Percentiles rank a stretch among this genome's conserved stretches.
Conservation (phyloP, 306 rosid species). For the Oxytropis ochrocephala region DNA sequence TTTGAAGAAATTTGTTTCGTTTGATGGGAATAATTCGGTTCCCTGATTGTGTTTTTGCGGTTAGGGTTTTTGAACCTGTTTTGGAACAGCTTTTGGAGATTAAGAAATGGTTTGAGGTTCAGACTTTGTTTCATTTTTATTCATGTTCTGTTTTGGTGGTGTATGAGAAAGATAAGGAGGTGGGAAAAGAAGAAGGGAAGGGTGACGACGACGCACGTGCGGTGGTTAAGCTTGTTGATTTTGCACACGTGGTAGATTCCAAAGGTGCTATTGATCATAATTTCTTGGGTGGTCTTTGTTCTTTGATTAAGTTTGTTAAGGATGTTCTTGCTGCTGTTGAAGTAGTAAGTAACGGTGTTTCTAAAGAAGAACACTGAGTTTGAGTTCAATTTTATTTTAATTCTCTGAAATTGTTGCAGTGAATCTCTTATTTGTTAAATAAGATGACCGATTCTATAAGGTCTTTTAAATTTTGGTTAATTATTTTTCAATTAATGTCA, state of each 20-base stretch:
- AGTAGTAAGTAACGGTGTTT: neutral
- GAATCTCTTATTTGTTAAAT: neutral
- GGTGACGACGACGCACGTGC: slow-evolving; percentile 4
- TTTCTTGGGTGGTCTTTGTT: slow-evolving; percentile 89
- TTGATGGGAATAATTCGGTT: slow-evolving; percentile 21
- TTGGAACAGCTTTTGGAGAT: slow-evolving; percentile 55
- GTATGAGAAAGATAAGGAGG: slow-evolving; percentile 34
- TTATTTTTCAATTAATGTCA: neutral
- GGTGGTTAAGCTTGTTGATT: slow-evolving; percentile 62
- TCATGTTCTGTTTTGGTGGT: slow-evolving; percentile 61
- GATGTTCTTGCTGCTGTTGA: slow-evolving; percentile 30
- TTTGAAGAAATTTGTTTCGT: slow-evolving; percentile 62
- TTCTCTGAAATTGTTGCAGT: neutral
- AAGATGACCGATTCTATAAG: neutral
- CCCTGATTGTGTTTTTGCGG: slow-evolving; percentile 50
- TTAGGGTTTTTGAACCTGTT: slow-evolving; percentile 47
- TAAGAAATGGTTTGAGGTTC: slow-evolving; percentile 83
- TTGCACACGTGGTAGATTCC: slow-evolving; percentile 65
- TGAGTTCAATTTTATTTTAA: neutral
- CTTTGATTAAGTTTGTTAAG: slow-evolving; percentile 60
- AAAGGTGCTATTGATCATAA: slow-evolving; percentile 78
- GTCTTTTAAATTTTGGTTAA: neutral
- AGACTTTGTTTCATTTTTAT: slow-evolving; percentile 62
- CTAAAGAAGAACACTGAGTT: neutral
- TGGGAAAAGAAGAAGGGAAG: slow-evolving; percentile 7